Conservation (phyloP, 106 monocot species). For the Phalaenopsis equestris region DNA sequence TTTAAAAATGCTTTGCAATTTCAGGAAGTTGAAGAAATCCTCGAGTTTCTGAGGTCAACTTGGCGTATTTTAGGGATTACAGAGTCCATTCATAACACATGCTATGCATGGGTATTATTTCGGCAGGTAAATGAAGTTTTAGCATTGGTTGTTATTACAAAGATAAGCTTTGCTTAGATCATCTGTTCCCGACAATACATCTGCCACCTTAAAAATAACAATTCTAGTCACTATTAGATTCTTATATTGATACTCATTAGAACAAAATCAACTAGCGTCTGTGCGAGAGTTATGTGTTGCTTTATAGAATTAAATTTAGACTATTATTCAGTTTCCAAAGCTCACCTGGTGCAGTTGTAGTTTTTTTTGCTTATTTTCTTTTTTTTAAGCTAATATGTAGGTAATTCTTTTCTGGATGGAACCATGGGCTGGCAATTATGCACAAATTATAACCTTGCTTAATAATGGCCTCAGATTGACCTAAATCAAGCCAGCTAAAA, state of each 20-base stretch:
- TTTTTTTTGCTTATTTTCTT: no score
- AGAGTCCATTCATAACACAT: constrained; percentile 90
- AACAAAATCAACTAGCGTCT: no score
- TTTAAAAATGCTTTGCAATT: constrained; percentile 10
- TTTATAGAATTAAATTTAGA: no score
- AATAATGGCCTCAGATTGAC: not conserved
- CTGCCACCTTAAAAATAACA: not conserved
- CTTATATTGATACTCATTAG: no score
- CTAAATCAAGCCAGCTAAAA: not conserved
- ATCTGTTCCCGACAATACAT: not conserved
- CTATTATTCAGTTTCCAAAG: no score
- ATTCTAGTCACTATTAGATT: not conserved
- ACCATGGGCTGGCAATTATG: not conserved
- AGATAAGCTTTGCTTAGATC: not conserved
- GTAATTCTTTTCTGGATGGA: not conserved
- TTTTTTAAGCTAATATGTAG: no score
- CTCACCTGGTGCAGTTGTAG: no score
- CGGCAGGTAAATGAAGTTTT: constrained; percentile 47
- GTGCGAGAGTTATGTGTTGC: no score
- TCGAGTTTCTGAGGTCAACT: constrained; percentile 78
- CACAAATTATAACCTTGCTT: not conserved
- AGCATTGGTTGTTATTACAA: not conserved
- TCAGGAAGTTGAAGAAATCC: constrained; percentile 95
- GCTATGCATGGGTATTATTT: constrained; percentile 91
- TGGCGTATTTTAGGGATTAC: constrained; percentile 91